Percentiles rank a stretch among this genome's conserved stretches.
Conservation (phyloP, 306 rosid genomes). For the Phaseolus lunatus region DNA sequence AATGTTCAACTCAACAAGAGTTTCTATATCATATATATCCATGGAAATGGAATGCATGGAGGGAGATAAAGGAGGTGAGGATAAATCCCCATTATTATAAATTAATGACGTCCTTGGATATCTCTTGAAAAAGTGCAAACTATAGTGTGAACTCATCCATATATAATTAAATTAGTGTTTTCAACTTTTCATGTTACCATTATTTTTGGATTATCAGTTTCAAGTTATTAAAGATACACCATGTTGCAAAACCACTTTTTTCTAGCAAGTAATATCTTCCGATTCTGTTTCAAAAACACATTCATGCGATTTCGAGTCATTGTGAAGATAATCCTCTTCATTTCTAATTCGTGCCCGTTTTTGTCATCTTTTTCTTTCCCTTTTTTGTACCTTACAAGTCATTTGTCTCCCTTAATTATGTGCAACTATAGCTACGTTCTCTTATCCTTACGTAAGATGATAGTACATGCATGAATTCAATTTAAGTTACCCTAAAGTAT, state of each 20-base stretch:
- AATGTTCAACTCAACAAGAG: not conserved
- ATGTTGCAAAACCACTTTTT: constrained; percentile 32
- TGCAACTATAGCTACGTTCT: not conserved
- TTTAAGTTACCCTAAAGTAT: not conserved
- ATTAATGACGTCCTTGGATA: not conserved
- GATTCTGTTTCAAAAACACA: not conserved
- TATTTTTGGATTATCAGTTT: constrained; percentile 12
- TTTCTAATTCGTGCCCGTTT: not conserved
- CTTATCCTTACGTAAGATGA: not conserved
- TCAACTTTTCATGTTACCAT: not conserved
- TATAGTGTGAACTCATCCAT: not conserved
- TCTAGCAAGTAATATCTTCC: constrained; percentile 18
- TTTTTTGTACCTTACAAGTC: not conserved
- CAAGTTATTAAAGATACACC: not conserved
- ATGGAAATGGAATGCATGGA: not conserved
- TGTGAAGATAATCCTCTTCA: not conserved
- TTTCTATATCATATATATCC: not conserved
- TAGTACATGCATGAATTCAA: not conserved
- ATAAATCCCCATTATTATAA: constrained; percentile 11
- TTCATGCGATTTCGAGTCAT: constrained; percentile 15
- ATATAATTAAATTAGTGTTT: constrained; percentile 14
- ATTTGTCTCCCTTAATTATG: not conserved
- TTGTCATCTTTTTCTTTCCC: not conserved
- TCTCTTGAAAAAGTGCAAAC: constrained; percentile 23
- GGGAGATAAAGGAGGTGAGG: no score